phyloP scores from a whole-genome alignment of 768 basidiomycete genomes.

The Pseudohyphozyma bogoriensis region DNA sequence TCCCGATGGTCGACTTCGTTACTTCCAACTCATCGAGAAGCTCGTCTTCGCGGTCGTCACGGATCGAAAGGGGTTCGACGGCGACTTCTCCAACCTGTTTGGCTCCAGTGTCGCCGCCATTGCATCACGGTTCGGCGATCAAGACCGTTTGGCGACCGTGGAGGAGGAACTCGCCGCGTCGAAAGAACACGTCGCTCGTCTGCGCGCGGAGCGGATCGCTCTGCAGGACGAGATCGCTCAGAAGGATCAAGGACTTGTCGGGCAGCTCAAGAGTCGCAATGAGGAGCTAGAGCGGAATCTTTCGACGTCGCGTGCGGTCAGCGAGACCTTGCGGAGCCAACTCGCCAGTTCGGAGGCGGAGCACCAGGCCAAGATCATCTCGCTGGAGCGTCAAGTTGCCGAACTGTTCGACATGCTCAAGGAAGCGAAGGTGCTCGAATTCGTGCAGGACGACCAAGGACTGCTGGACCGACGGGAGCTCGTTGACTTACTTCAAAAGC shows the following conservation, averaged over 20 bases:
- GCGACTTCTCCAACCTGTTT: constrained; percentile 57
- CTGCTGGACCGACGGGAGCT: constrained; percentile 70
- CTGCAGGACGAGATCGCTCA: constrained; percentile 71
- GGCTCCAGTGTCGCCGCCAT: constrained; percentile 82
- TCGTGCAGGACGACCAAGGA: constrained; percentile 52
- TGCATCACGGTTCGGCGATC: constrained; percentile 79
- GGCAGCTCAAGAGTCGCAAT: constrained; percentile 62
- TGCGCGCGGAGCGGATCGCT: constrained; percentile 69
- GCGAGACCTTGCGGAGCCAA: constrained; percentile 49
- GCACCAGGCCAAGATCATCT: constrained; percentile 76
- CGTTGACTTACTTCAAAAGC: constrained; percentile 66
- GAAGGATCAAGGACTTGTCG: constrained; percentile 74
- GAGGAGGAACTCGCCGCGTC: constrained; percentile 66
- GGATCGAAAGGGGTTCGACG: constrained; percentile 56
- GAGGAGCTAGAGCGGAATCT: constrained; percentile 66
- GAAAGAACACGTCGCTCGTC: constrained; percentile 52
- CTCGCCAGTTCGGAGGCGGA: constrained; percentile 54
- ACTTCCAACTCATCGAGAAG: constrained; percentile 83
- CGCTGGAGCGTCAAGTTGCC: constrained; percentile 84
- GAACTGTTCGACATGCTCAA: constrained; percentile 89
- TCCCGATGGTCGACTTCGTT: constrained; percentile 68
- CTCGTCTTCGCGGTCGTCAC: constrained; percentile 83
- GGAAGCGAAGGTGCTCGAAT: constrained; percentile 62
- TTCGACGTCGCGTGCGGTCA: constrained; percentile 64
- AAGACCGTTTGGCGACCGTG: constrained; percentile 67